Base-by-base conservation (phyloP, 2,329 filamentous ascomycete genomes). In the Magnaporthiopsis rhizophila region DNA sequence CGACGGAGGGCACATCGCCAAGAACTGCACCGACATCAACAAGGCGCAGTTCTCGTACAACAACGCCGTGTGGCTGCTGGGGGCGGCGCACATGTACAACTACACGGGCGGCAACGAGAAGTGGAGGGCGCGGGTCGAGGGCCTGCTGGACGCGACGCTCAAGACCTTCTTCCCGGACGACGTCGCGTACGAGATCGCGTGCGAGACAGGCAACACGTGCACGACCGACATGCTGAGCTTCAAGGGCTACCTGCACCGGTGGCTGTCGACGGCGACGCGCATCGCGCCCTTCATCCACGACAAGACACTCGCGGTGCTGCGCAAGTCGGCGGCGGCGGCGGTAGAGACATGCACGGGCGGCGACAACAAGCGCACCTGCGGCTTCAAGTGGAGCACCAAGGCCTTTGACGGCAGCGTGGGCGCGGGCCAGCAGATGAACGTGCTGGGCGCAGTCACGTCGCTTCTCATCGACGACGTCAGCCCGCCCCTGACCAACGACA, bases 1-100 rank as follows among this genome's bases (percentile, higher is more conserved):
- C 65, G 86, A 89, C 70, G 86, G 86, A 59, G 80, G 79, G 0
- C 75, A 83, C 63, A 75, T 80, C 34, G 72, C 70, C 13, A 73
- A 77, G 2, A 81, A 86, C 69, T 89, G 86, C 73, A 79, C 76
- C 3, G 70, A 77, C 45, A 74, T 85, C 66, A 81, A 83, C 72
- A 75, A 78, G 64, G 74, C 79, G 3, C 82, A 86, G 68, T 86
- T 81, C 75, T 81, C 83, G 0, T 84, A 86, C 71, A 84, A 82
- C 67, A 78, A 80, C 30, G 84, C 79, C 3, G 74, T 83, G 9
- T 80, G 82, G 65, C 70, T 86, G 34, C 74, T 80, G 61, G 85
- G 85, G 1, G 80, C 82, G 0, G 84, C 86, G 0, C 81, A 79
- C 67, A 81, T 88, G 80, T 88, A 85, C 71, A 86, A 87, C 67